Conservation (phyloP, 306 rosid genomes). For the Chamaecrista fasciculata region DNA sequence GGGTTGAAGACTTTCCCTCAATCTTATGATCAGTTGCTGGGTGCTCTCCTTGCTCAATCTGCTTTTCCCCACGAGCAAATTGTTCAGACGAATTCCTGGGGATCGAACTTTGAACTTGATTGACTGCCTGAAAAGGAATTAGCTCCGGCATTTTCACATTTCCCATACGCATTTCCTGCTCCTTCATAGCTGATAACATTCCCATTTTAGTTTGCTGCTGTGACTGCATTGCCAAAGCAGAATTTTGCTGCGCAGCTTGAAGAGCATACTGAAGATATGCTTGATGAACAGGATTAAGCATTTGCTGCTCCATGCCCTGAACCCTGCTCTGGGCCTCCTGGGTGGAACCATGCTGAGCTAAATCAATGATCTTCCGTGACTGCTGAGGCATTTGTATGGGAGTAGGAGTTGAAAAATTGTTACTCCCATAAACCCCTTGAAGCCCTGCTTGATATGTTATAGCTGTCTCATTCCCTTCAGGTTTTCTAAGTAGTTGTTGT, state of each 20-base stretch:
- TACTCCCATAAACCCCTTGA: slow-evolving; percentile 63
- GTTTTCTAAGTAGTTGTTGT: slow-evolving; percentile 74
- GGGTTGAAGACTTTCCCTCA: slow-evolving; percentile 61
- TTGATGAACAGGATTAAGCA: slow-evolving; percentile 66
- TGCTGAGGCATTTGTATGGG: slow-evolving; percentile 76
- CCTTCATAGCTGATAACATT: slow-evolving; percentile 58
- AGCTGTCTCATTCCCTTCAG: slow-evolving; percentile 84
- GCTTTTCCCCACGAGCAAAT: slow-evolving; percentile 71
- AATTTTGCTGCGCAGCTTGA: slow-evolving; percentile 76
- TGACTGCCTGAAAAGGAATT: slow-evolving; percentile 54
- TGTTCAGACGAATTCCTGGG: slow-evolving; percentile 64
- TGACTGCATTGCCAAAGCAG: slow-evolving; percentile 73
- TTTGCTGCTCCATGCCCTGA: slow-evolving; percentile 79
- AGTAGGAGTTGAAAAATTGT: slow-evolving; percentile 60
- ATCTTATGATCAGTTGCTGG: slow-evolving; percentile 61
- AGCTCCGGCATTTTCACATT: slow-evolving; percentile 80
- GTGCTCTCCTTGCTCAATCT: slow-evolving; percentile 69
- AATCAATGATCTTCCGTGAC: slow-evolving; percentile 63
- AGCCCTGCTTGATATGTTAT: slow-evolving; percentile 72
- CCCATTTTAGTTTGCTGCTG: slow-evolving; percentile 85
- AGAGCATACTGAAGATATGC: slow-evolving; percentile 82
- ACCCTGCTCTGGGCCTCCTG: slow-evolving; percentile 58
- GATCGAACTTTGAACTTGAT: slow-evolving; percentile 63
- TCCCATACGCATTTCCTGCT: slow-evolving; percentile 77
- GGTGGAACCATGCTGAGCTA: slow-evolving; percentile 68